Evolutionary conservation across 129 eudicot species (phyloP), one percentile per base, ranked within the genome.

Genomic region (Logfia minima): DNA sequence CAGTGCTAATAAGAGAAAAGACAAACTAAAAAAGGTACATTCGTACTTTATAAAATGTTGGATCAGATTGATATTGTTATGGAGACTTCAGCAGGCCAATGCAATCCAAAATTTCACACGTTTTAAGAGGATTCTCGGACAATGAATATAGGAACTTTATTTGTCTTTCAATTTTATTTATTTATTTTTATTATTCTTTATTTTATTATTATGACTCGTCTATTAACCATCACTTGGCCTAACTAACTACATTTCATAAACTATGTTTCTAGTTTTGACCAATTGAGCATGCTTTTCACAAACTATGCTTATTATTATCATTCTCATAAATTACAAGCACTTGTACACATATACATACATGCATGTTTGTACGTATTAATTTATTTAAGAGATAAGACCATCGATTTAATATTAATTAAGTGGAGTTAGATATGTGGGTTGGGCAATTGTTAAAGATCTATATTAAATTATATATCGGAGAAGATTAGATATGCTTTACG

Each of bases 401-500:
- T 14, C 16, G 8, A 43, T 19, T 56, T 43, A 39, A 43, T 62
- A n/a, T 31, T 79, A 2, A 31, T 29, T 60, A 43, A 28, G 28
- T 64, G 21, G 24, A 48, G 66, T 13, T 72, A 32, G 73, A 77
- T 70, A 18, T 28, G 72, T 66, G 74, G 75, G 65, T 56, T 32
- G 68, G 59, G 68, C 43, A 67, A 11, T 34, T 39, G 64, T 18
- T 39, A 41, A 29, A 23, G 19, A 63, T 39, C 58, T 16, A 3
- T 37, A 58, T 34, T 66, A 55, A 34, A 19, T 34, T 35, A 55
- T 69, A 22, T 16, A 53, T 68, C 17, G 59, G 58, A 14, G 41
- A 77, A 68, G 74, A 68, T 77, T 77, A 35, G 56, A 24, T 67
- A 34, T 68, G 83, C 79, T 80, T 80, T 80, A 53, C 65, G 60